phyloP scores from a whole-genome alignment of 2,329 filamentous ascomycete species.

The Botrytis paeoniae region DNA sequence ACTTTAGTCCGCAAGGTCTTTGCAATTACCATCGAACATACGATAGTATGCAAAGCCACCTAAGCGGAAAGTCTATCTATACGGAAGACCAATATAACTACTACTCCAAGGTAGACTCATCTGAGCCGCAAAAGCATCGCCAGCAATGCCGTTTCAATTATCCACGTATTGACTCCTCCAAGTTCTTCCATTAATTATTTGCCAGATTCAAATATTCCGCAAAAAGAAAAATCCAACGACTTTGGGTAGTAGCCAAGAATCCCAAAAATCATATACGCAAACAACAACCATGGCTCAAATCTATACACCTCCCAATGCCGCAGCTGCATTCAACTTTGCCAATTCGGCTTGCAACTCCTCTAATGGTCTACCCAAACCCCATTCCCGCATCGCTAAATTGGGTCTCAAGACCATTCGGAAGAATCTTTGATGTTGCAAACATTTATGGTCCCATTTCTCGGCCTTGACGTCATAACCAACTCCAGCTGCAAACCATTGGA shows the following conservation, averaged over 20 bases:
- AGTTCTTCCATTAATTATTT: neutral
- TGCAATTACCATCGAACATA: neutral
- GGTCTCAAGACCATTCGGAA: conserved; percentile 32
- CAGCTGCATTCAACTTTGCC: neutral
- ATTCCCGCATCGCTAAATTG: conserved; percentile 28
- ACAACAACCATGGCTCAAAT: neutral
- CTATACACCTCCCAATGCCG: neutral
- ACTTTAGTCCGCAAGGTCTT: neutral
- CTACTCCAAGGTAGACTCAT: neutral
- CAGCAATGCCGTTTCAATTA: neutral
- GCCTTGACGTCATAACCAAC: conserved; percentile 30
- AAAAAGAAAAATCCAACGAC: neutral
- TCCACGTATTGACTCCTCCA: neutral
- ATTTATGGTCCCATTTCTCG: conserved; percentile 36
- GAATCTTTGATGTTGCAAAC: conserved; percentile 28
- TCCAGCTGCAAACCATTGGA: conserved; percentile 33
- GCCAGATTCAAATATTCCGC: neutral
- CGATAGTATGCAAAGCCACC: neutral
- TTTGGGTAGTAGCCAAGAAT: neutral
- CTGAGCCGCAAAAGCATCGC: conserved; percentile 9
- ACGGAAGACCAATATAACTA: neutral
- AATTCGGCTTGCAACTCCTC: conserved; percentile 11
- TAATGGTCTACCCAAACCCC: conserved; percentile 10
- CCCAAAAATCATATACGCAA: neutral
- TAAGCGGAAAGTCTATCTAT: neutral